Conservation (phyloP, 352 stramenopile species). For the Globisporangium carolinianum region DNA sequence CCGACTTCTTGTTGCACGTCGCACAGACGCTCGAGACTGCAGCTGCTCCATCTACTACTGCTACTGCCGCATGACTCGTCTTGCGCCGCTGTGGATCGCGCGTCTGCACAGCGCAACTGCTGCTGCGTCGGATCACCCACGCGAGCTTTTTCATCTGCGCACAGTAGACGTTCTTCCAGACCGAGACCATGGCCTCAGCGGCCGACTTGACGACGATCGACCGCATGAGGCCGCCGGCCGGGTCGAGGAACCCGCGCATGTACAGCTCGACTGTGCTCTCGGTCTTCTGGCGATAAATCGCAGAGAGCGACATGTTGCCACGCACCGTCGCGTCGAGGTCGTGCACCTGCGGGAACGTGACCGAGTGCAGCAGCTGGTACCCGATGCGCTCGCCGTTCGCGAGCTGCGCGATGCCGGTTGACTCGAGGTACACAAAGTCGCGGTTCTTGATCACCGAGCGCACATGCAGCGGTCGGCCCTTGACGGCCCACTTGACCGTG, state of each 20-base stretch:
- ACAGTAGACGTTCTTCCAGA: slow-evolving; percentile 33
- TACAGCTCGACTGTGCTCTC: slow-evolving; percentile 43
- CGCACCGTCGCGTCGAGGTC: slow-evolving; percentile 27
- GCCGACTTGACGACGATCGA: slow-evolving; percentile 27
- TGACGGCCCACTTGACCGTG: slow-evolving; percentile 53
- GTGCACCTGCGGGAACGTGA: slow-evolving; percentile 43
- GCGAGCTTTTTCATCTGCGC: slow-evolving; percentile 64
- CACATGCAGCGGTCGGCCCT: slow-evolving; percentile 29
- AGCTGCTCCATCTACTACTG: not conserved
- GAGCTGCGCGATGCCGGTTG: slow-evolving; percentile 27
- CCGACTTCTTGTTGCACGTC: slow-evolving; percentile 22
- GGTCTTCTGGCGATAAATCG: slow-evolving; percentile 39
- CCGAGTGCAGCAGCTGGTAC: slow-evolving; percentile 31
- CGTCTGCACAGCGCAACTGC: slow-evolving; percentile 1
- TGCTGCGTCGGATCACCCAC: slow-evolving; percentile 27
- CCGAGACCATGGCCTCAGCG: slow-evolving; percentile 23
- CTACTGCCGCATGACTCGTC: not conserved
- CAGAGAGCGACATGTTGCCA: slow-evolving; percentile 43
- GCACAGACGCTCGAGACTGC: slow-evolving; percentile 7
- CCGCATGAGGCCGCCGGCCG: slow-evolving; percentile 25
- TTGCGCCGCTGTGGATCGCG: not conserved
- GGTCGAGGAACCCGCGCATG: slow-evolving; percentile 29
- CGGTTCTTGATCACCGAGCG: slow-evolving; percentile 47
- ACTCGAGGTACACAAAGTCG: slow-evolving; percentile 60
- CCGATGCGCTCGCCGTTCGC: slow-evolving; percentile 10